Evolutionary conservation across 2,329 filamentous ascomycete species (phyloP).

Genomic region (Colletotrichum liaoningense): DNA sequence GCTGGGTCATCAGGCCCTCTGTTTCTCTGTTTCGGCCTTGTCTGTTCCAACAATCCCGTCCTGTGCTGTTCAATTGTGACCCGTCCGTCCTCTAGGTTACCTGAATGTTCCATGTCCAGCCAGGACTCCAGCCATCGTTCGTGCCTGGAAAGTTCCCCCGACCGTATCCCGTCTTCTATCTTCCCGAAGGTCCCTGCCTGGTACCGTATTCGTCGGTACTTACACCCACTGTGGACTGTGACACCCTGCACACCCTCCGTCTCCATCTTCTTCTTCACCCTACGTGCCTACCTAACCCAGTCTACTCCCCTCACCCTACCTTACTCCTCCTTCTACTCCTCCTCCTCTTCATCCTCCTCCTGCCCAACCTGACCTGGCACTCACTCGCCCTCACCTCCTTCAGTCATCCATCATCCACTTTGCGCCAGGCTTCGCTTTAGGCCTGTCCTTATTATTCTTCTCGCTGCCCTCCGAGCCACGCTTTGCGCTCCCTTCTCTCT

Average conservation of each 20-base stretch:
- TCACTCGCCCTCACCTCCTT: neutral
- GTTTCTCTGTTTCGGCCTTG: neutral
- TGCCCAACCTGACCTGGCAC: conserved; percentile 10
- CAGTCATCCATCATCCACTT: conserved; percentile 35
- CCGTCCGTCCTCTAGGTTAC: neutral
- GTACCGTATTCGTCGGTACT: conserved; percentile 4
- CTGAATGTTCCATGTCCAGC: neutral
- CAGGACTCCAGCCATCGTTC: neutral
- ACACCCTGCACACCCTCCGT: conserved; percentile 1
- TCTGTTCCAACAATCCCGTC: neutral
- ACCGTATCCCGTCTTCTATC: neutral
- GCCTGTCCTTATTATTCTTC: conserved; percentile 21
- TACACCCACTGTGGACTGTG: conserved; percentile 1
- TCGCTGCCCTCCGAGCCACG: neutral
- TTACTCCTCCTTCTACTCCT: neutral
- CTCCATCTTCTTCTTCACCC: neutral
- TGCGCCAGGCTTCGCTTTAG: conserved; percentile 27
- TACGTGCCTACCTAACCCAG: neutral
- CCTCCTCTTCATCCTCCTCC: neutral
- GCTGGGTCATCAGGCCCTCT: neutral
- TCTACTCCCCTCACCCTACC: neutral
- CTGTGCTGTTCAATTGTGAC: neutral
- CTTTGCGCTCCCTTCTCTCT: neutral
- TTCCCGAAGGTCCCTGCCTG: neutral
- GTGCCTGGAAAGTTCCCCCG: neutral